phyloP scores from a whole-genome alignment of 192 early-diverging fungal genomes.

The Borealophlyctis nickersoniae region DNA sequence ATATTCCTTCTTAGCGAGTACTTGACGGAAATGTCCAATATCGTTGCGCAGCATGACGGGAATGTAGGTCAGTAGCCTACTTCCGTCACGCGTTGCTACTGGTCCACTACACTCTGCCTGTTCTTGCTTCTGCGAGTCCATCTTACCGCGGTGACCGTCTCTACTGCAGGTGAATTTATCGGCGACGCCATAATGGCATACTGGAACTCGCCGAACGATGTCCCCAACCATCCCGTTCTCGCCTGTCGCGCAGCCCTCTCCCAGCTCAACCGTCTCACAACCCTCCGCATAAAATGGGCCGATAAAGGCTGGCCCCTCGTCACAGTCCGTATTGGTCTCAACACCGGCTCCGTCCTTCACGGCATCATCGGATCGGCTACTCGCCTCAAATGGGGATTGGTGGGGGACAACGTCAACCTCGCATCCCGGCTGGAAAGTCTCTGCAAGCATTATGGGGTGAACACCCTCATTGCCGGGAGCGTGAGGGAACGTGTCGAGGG shows the following conservation, averaged over 20 bases:
- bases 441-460: slow-evolving; percentile 14
- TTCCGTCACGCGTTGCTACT: too few species aligned
- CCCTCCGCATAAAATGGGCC: too few species aligned
- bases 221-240: slow-evolving; percentile 4
- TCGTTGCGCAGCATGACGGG: background rate
- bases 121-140: too few species aligned
- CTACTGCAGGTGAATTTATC: slow-evolving; percentile 12
- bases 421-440: slow-evolving; percentile 11
- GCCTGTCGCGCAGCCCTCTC: slow-evolving; percentile 5
- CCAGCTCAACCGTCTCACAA: background rate
- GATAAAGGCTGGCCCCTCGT: slow-evolving; percentile 7
- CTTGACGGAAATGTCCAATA: slow-evolving; percentile 17
- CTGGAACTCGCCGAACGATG: slow-evolving; percentile 8
- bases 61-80: too few species aligned
- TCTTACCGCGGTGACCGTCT: too few species aligned
- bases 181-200: slow-evolving; percentile 16
- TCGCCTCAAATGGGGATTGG: slow-evolving; percentile 7
- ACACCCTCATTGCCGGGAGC: slow-evolving; percentile 1
- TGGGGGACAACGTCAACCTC: slow-evolving; percentile 10
- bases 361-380: slow-evolving; percentile 12
- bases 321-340: slow-evolving; percentile 6
- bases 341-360: slow-evolving; percentile 7
- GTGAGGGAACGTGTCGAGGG: too few species aligned
- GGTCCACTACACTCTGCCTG: too few species aligned
- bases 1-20: slow-evolving; percentile 1